Percentiles rank a stretch among this genome's conserved stretches.
Conservation (phyloP, 371 early-diverging fungal species). For the Phascolomyces articulosus region DNA sequence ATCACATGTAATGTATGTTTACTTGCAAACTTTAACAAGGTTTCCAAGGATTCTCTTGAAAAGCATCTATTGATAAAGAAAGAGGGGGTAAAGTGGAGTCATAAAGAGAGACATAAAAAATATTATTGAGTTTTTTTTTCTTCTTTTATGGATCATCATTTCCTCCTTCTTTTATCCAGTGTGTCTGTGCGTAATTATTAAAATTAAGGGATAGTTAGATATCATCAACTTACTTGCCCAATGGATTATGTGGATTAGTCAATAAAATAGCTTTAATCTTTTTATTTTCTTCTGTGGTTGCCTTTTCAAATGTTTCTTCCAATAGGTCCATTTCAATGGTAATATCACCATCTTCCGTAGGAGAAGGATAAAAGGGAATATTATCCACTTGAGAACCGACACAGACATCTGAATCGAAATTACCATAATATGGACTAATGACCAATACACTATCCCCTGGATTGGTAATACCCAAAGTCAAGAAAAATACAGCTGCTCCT, state of each 20-base stretch:
- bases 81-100: not conserved
- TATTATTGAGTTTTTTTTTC: too few species aligned
- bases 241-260: conserved; percentile 75
- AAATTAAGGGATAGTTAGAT: not conserved
- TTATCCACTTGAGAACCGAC: conserved; percentile 54
- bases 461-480: conserved; percentile 64
- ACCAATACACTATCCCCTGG: conserved; percentile 77
- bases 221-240: conserved; percentile 43
- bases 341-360: conserved; percentile 5
- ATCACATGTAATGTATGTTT: conserved; percentile 69
- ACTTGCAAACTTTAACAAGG: conserved; percentile 62
- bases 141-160: too few species aligned
- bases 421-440: conserved; percentile 76
- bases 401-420: conserved; percentile 66
- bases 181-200: not conserved
- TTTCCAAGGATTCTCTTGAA: conserved; percentile 53
- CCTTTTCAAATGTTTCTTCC: conserved; percentile 41
- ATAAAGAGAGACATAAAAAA: too few species aligned
- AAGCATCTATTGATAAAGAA: conserved; percentile 37
- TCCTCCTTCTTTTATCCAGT: not conserved
- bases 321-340: conserved; percentile 39
- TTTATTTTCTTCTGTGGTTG: conserved; percentile 31
- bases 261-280: conserved; percentile 59
- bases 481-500: conserved; percentile 62
- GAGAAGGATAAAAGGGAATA: conserved; percentile 44